A percentile compares a stretch with the other conserved stretches of the same genome.
Evolutionary conservation across 768 basidiomycete species (phyloP).

Genomic region (Phlebiopsis flavidoalba): DNA sequence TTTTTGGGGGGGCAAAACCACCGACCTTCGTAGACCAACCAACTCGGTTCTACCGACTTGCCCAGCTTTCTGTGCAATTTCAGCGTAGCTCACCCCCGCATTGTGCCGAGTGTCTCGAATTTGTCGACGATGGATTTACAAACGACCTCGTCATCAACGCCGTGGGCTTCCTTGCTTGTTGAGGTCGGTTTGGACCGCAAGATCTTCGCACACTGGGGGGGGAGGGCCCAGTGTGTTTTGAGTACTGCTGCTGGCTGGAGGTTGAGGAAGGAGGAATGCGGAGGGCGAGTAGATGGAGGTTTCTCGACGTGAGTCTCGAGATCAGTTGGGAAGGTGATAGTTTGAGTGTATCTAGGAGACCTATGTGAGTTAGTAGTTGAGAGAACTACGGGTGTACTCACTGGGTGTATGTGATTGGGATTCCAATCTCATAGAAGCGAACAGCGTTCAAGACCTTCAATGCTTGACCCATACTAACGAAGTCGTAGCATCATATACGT

Average conservation of each 20-base stretch:
- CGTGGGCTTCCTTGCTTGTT: conserved; percentile 44
- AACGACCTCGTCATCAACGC: conserved; percentile 68
- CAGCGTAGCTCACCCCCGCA: conserved; percentile 83
- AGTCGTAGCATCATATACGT: conserved; percentile 89
- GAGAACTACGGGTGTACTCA: conserved; percentile 31
- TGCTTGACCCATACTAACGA: conserved; percentile 87
- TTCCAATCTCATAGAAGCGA: conserved; percentile 85
- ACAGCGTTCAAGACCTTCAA: conserved; percentile 94
- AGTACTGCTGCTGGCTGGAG: conserved; percentile 84
- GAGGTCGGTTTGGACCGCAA: conserved; percentile 58
- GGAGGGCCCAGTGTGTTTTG: conserved; percentile 97
- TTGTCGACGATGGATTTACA: conserved; percentile 86
- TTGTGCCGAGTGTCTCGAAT: conserved; percentile 78
- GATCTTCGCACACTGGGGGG: conserved; percentile 87
- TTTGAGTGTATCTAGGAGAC: conserved; percentile 63
- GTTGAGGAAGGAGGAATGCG: conserved; percentile 82
- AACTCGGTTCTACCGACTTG: conserved; percentile 74
- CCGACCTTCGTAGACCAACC: conserved; percentile 81
- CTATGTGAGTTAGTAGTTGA: not conserved
- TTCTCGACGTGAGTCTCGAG: conserved; percentile 76
- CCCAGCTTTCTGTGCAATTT: conserved; percentile 93
- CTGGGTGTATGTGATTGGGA: conserved; percentile 91
- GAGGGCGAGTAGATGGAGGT: conserved; percentile 87
- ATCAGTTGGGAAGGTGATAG: conserved; percentile 80
- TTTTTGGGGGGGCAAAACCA: not conserved